Evolutionary conservation across 352 stramenopile species (phyloP).

Genomic region (Globisporangium lucens): DNA sequence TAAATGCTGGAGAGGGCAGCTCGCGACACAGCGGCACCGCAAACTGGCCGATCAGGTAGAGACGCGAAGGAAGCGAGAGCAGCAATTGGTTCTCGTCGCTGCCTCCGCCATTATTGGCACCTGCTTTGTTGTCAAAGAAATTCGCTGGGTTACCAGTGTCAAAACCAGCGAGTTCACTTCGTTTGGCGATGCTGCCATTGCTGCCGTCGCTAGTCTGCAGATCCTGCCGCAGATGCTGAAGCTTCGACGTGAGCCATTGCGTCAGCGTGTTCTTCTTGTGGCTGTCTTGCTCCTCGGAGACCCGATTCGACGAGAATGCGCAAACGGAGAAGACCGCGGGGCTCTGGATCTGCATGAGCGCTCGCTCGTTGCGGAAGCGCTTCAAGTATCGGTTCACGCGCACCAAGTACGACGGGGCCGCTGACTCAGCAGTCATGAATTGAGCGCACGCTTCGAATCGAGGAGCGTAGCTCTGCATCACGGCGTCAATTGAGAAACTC

Average conservation of each 20-base stretch:
- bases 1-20: conserved; percentile 4
- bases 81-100: conserved; percentile 21
- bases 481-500: not conserved
- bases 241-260: conserved; percentile 33
- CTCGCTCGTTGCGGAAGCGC: conserved; percentile 35
- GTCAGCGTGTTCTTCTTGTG: conserved; percentile 22
- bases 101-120: not conserved
- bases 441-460: conserved; percentile 7
- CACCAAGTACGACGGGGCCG: conserved; percentile 9
- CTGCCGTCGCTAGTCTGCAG: conserved; percentile 15
- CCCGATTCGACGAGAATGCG: conserved; percentile 20
- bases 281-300: conserved; percentile 14
- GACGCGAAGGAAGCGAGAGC: conserved; percentile 32
- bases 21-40: conserved; percentile 17
- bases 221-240: conserved; percentile 38
- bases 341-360: conserved; percentile 20
- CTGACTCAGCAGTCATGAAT: conserved; percentile 8
- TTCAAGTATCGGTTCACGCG: conserved; percentile 20
- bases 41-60: conserved; percentile 21
- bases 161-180: not conserved
- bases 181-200: not conserved
- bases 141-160: not conserved
- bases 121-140: not conserved
- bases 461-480: not conserved
- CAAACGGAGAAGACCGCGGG: conserved; percentile 7